Base-by-base conservation (phyloP, 768 basidiomycete species). In the Lactarius hengduanensis region DNA sequence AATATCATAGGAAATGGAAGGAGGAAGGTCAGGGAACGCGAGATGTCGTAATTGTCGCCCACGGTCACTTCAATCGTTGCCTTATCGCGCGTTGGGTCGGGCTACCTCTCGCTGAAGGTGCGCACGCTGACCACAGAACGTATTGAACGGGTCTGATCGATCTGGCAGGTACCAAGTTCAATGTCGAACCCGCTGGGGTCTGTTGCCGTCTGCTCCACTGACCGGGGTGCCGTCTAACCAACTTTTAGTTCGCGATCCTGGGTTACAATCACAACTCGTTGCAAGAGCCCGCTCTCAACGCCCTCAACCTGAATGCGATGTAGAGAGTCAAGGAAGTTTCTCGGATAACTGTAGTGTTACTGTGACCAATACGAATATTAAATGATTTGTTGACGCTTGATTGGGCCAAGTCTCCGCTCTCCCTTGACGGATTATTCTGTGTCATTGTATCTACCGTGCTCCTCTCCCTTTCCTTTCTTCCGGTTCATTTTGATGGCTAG, bases 11-110 rank as follows among this genome's bases (percentile, higher is more conserved):
- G 63, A 75, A 83, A 71, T 92, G 89, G 74, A 79, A 84, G 56
- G 90, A 92, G 71, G 83, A 89, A 57, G 85, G 86, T 1, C 77
- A 81, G 20, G 82, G 87, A 62, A 82, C 83, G 26, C 84, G 90
- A 26, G 94, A 97, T 71, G 88, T 94, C 11, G 82, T 96, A 65
- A 89, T 98, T 72, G 86, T 98, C 66, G 92, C 94, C 0, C 96
- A 98, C 76, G 94, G 91, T 0, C 90, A 94, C 76, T 87, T 91
- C 75, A 91, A 84, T 62, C 84, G 90, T 47, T 83, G 84, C 57
- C 80, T 94, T 71, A 89, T 95, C 61, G 80, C 92, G 16, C 88
- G 94, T 57, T 96, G 94, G 94, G 85, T 91, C 68, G 77, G 82
- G 30, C 85, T 92, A 71, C 85, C 86, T 3, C 78, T 92, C 28